Conservation (phyloP, 1,139 yeast species). For the Kluyveromyces sp. region DNA sequence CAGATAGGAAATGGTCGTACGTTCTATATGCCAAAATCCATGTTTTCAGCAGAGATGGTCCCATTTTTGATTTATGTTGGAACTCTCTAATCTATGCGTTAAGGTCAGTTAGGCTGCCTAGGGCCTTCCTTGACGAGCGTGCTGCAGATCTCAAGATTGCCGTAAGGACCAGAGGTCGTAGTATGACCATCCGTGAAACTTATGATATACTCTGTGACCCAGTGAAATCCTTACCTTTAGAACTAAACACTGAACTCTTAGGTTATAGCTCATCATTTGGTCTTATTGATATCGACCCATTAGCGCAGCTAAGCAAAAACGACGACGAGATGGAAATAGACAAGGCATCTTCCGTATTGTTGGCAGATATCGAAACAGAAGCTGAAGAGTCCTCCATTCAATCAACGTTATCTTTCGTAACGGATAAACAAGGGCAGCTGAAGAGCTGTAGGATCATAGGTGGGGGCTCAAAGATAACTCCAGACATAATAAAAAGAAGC, state of each 20-base stretch:
- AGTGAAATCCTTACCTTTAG: constrained; percentile 30
- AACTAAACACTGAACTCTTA: constrained; percentile 34
- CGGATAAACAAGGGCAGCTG: constrained; percentile 30
- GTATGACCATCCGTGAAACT: constrained; percentile 41
- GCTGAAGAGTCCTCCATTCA: constrained; percentile 52
- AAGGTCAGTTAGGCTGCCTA: constrained; percentile 54
- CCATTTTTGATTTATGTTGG: constrained; percentile 74
- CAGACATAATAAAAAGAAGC: constrained; percentile 41
- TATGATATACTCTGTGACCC: constrained; percentile 43
- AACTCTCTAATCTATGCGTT: constrained; percentile 62
- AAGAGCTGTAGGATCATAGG: constrained; percentile 38
- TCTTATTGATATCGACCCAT: constrained; percentile 40
- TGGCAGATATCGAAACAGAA: constrained; percentile 74
- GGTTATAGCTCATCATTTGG: constrained; percentile 64
- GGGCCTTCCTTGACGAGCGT: constrained; percentile 54
- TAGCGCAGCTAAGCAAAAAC: constrained; percentile 31
- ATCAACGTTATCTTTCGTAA: constrained; percentile 31
- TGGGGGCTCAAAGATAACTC: constrained; percentile 41
- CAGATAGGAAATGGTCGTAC: constrained; percentile 46
- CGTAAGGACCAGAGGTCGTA: constrained; percentile 45
- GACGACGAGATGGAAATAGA: constrained; percentile 30
- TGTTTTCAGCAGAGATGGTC: constrained; percentile 76
- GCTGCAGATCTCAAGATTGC: constrained; percentile 46
- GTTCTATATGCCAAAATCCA: constrained; percentile 69
- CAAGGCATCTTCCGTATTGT: constrained; percentile 34